Conservation (phyloP, 1,284 basidiomycete species). For the Heterobasidion annosum region DNA sequence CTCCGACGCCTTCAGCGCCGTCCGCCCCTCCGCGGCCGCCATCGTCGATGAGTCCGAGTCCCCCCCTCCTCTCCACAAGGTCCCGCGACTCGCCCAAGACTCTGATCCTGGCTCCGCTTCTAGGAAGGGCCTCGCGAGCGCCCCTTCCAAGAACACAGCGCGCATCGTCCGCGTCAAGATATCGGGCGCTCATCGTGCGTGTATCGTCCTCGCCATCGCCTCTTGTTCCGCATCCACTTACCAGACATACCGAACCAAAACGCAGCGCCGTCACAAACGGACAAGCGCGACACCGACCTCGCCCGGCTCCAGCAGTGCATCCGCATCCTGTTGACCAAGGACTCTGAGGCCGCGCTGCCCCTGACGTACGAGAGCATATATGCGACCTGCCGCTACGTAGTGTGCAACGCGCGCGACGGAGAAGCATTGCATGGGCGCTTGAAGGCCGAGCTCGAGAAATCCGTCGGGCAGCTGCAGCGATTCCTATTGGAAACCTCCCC, state of each 20-base stretch:
- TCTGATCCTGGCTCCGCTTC: conserved; percentile 53
- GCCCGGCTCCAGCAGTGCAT: conserved; percentile 34
- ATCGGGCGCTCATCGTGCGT: neutral
- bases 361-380: conserved; percentile 50
- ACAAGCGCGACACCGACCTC: conserved; percentile 12
- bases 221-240: neutral
- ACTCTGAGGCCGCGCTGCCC: conserved; percentile 23
- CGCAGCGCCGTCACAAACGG: conserved; percentile 12
- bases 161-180: conserved; percentile 4
- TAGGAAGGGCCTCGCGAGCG: conserved; percentile 25
- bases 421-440: conserved; percentile 44
- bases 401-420: conserved; percentile 41
- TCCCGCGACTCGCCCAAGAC: conserved; percentile 50
- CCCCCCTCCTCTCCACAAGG: conserved; percentile 56
- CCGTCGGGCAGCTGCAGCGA: conserved; percentile 27
- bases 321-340: conserved; percentile 30
- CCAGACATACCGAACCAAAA: neutral
- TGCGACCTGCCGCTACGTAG: conserved; percentile 41
- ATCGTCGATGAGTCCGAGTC: conserved; percentile 30
- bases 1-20: conserved; percentile 40
- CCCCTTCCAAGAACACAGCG: neutral
- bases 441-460: conserved; percentile 45
- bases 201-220: neutral
- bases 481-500: conserved; percentile 21
- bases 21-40: conserved; percentile 22